phyloP scores from a whole-genome alignment of 805 yeast genomes.

The Groenewaldozyma salmanticensis region DNA sequence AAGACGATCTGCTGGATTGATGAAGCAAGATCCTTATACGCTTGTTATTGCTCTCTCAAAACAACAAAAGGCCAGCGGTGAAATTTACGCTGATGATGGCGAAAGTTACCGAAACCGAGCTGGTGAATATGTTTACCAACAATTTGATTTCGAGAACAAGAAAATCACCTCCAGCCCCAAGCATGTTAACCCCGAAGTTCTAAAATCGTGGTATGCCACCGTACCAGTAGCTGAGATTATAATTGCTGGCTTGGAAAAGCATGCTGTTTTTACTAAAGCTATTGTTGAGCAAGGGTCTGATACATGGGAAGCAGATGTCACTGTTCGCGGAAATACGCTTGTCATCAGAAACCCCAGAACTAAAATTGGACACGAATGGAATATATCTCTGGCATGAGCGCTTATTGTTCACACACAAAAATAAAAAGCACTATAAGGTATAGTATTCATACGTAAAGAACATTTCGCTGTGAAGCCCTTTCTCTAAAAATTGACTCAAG shows the following conservation, averaged over 20 bases:
- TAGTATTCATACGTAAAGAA: too few relatives aligned
- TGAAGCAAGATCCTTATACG: slow-evolving; percentile 73
- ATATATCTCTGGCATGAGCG: slow-evolving; percentile 1
- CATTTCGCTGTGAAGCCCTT: too few relatives aligned
- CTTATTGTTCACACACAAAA: too few relatives aligned
- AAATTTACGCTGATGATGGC: slow-evolving; percentile 76
- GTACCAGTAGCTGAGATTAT: slow-evolving; percentile 13
- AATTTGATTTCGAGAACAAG: slow-evolving; percentile 2
- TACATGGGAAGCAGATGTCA: slow-evolving; percentile 9
- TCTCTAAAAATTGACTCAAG: too few relatives aligned
- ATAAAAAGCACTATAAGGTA: too few relatives aligned
- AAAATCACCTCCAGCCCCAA: slow-evolving; percentile 3
- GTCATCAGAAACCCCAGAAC: slow-evolving; percentile 10
- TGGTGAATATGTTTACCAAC: slow-evolving; percentile 35
- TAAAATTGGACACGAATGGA: slow-evolving; percentile 9
- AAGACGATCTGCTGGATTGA: slow-evolving; percentile 69
- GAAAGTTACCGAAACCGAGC: slow-evolving; percentile 47
- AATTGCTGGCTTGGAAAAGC: slow-evolving; percentile 7
- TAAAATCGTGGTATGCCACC: slow-evolving; percentile 2
- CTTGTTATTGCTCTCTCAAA: slow-evolving; percentile 47
- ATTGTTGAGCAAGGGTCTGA: slow-evolving; percentile 5
- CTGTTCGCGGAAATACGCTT: neutral
- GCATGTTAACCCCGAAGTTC: neutral
- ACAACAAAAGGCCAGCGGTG: slow-evolving; percentile 42
- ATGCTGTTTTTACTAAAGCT: slow-evolving; percentile 1